These are phyloP conservation scores for Clavispora asparagi DNA, from an alignment of 805 yeast genomes.

Conservation along the genomic window DNA sequence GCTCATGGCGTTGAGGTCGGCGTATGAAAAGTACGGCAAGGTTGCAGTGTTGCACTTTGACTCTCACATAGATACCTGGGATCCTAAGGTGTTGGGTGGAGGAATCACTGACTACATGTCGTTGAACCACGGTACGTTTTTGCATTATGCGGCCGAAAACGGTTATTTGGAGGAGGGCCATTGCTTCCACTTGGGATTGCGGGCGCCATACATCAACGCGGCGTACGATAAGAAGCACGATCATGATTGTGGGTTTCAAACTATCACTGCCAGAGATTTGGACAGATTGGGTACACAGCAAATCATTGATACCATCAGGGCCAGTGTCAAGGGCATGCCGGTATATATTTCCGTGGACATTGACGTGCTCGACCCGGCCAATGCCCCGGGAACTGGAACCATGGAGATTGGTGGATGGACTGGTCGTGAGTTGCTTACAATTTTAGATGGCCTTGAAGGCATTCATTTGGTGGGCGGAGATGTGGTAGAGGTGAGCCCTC, in stretches of 20 bases:
- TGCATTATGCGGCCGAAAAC: slow-evolving; percentile 65
- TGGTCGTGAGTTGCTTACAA: slow-evolving; percentile 51
- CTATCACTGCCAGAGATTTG: slow-evolving; percentile 43
- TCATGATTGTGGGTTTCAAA: slow-evolving; percentile 43
- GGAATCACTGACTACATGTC: slow-evolving; percentile 54
- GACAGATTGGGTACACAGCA: slow-evolving; percentile 36
- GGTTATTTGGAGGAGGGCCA: slow-evolving; percentile 49
- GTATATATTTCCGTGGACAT: slow-evolving; percentile 46
- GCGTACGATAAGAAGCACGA: slow-evolving; percentile 40
- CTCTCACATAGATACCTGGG: slow-evolving; percentile 69
- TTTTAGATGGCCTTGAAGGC: slow-evolving; percentile 56
- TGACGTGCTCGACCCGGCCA: slow-evolving; percentile 68
- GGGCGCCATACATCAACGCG: slow-evolving; percentile 55
- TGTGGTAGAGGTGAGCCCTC: slow-evolving; percentile 69
- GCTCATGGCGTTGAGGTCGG: slow-evolving; percentile 46
- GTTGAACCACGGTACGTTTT: slow-evolving; percentile 63
- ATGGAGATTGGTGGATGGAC: slow-evolving; percentile 74
- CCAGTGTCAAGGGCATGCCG: slow-evolving; percentile 33
- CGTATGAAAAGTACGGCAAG: slow-evolving; percentile 43
- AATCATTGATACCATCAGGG: slow-evolving; percentile 31
- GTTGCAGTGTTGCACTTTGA: slow-evolving; percentile 59
- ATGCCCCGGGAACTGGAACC: slow-evolving; percentile 78
- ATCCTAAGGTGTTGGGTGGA: slow-evolving; percentile 59
- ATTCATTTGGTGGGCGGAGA: slow-evolving; percentile 69
- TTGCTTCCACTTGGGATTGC: slow-evolving; percentile 57